Evolutionary conservation across 164 flowering plant species (phyloP).

Genomic region (Magnolia officinalis): DNA sequence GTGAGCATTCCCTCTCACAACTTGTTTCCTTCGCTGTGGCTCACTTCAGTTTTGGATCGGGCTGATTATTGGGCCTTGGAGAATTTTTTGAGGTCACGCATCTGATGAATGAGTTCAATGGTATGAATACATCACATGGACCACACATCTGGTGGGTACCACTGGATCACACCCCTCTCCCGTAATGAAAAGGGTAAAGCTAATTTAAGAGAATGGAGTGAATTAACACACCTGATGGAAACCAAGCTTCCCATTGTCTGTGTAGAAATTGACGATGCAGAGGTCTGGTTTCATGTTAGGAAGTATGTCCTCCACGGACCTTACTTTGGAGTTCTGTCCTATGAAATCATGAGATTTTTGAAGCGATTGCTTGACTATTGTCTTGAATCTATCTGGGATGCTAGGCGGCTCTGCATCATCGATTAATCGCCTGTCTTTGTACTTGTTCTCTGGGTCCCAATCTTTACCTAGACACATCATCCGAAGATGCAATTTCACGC

Average conservation of each 20-base stretch:
- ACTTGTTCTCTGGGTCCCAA: slow-evolving; percentile 71
- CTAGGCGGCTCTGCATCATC: slow-evolving; percentile 60
- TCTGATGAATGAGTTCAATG: too few species aligned
- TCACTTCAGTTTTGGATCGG: too few species aligned
- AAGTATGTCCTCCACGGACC: slow-evolving; percentile 29
- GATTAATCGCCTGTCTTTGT: slow-evolving; percentile 34
- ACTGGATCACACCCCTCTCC: too few species aligned
- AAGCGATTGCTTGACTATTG: slow-evolving; percentile 47
- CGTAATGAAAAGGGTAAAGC: too few species aligned
- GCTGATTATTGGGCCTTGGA: too few species aligned
- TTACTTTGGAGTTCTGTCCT: slow-evolving; percentile 4
- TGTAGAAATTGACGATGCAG: slow-evolving; percentile 78
- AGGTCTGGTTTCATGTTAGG: slow-evolving; percentile 64
- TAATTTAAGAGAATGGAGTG: neutral
- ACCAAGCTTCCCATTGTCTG: slow-evolving; percentile 60
- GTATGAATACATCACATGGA: too few species aligned
- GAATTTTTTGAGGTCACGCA: too few species aligned
- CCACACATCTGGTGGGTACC: too few species aligned
- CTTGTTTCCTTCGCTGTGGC: too few species aligned
- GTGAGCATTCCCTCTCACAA: too few species aligned
- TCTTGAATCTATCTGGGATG: slow-evolving; percentile 47
- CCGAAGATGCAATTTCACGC: slow-evolving; percentile 47
- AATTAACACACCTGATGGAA: slow-evolving; percentile 64
- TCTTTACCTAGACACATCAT: slow-evolving; percentile 93
- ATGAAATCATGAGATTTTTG: slow-evolving; percentile 39